Percentiles rank a stretch among this genome's conserved stretches.
phyloP scores from a whole-genome alignment of 345 rosid genomes.

The Brassica carinata region DNA sequence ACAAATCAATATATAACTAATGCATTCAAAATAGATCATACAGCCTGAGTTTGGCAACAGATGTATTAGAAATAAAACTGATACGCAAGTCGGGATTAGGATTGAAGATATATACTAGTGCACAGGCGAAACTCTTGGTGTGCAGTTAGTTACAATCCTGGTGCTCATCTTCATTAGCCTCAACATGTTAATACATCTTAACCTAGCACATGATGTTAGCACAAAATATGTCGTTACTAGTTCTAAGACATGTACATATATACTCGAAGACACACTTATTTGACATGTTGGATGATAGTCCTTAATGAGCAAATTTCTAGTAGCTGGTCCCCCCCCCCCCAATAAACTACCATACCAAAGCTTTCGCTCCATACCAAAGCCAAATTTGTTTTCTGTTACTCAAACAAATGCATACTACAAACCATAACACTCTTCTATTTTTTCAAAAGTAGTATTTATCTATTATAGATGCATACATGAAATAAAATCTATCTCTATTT shows the following conservation, averaged over 20 bases:
- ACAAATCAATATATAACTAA: background rate
- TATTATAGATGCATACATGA: too few relatives aligned
- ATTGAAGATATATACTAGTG: background rate
- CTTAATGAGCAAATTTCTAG: background rate
- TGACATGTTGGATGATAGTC: slow-evolving; percentile 3
- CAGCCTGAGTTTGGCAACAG: background rate
- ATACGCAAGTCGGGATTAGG: background rate
- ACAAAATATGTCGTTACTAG: background rate
- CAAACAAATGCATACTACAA: background rate
- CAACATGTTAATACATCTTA: background rate
- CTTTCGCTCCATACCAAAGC: background rate
- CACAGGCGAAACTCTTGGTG: background rate
- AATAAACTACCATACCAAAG: background rate
- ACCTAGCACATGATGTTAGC: background rate
- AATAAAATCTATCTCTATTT: too few relatives aligned
- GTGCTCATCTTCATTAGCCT: background rate
- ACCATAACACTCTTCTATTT: background rate
- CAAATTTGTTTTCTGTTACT: background rate
- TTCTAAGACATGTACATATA: background rate
- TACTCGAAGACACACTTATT: background rate
- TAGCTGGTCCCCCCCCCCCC: background rate
- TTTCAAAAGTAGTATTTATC: background rate
- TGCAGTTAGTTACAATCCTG: background rate
- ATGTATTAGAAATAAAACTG: background rate
- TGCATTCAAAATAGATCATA: background rate